Conservation (phyloP, 2,329 filamentous ascomycete species). For the Scytalidium sp. region DNA sequence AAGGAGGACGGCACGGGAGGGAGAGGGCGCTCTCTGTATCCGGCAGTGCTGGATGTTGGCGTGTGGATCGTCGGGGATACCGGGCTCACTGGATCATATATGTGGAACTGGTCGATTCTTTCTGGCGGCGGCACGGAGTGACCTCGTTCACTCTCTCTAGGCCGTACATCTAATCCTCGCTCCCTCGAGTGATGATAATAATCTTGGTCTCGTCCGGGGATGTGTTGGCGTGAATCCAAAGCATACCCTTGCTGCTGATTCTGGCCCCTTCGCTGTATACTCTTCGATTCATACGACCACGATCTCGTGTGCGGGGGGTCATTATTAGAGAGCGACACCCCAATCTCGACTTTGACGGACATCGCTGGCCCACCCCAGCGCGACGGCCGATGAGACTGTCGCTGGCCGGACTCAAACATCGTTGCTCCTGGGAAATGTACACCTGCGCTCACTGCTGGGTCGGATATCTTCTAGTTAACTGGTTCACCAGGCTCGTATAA, state of each 20-base stretch:
- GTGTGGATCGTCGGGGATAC: background rate
- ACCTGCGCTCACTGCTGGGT: too few relatives aligned
- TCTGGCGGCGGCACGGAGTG: constrained; percentile 22
- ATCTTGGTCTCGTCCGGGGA: too few relatives aligned
- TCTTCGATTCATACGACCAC: constrained; percentile 21
- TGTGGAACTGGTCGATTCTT: background rate
- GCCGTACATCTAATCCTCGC: constrained; percentile 8
- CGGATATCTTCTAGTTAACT: too few relatives aligned
- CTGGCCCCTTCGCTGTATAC: constrained; percentile 20
- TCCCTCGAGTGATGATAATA: background rate
- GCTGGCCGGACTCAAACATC: constrained; percentile 5
- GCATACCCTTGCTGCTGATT: background rate
- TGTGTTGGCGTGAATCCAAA: too few relatives aligned
- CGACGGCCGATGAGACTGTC: constrained; percentile 13
- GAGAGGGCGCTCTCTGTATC: constrained; percentile 16
- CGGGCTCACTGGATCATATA: background rate
- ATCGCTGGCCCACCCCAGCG: constrained; percentile 20
- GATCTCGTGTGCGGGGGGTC: constrained; percentile 19
- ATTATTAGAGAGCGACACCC: constrained; percentile 20
- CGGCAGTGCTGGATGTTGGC: background rate
- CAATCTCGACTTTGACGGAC: constrained; percentile 24
- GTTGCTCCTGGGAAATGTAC: background rate
- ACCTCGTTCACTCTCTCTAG: constrained; percentile 16
- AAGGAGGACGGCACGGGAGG: constrained; percentile 26
- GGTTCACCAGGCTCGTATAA: too few relatives aligned